Conservation (phyloP, 768 basidiomycete species). For the Mycena galopus region DNA sequence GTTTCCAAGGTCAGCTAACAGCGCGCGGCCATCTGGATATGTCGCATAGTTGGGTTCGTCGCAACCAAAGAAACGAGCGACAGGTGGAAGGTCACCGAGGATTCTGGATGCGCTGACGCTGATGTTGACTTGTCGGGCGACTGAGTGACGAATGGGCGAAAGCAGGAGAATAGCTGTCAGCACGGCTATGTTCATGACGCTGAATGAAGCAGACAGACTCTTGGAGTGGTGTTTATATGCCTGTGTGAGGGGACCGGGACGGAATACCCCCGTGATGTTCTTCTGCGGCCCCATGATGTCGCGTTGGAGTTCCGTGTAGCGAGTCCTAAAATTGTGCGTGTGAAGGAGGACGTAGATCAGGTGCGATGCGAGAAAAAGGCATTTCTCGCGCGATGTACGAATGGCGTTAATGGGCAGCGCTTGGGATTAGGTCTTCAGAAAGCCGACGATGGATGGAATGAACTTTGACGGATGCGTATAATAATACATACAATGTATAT, state of each 20-base stretch:
- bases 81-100: slow-evolving; percentile 32
- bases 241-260: slow-evolving; percentile 14
- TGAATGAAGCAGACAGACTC: slow-evolving; percentile 7
- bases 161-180: slow-evolving; percentile 20
- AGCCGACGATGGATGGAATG: too few relatives aligned
- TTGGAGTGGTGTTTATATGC: slow-evolving; percentile 14
- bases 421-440: too few relatives aligned
- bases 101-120: slow-evolving; percentile 30
- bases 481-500: too few relatives aligned
- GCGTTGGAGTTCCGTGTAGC: slow-evolving; percentile 19
- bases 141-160: slow-evolving; percentile 10
- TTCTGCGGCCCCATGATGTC: slow-evolving; percentile 23
- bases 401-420: too few relatives aligned
- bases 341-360: too few relatives aligned
- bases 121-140: slow-evolving; percentile 33
- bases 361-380: too few relatives aligned
- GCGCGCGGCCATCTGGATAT: slow-evolving; percentile 32
- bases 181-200: slow-evolving; percentile 21
- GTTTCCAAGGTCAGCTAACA: slow-evolving; percentile 28
- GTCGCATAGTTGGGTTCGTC: slow-evolving; percentile 37
- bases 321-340: too few relatives aligned
- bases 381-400: too few relatives aligned
- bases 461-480: too few relatives aligned
- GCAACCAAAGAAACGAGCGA: slow-evolving; percentile 34
- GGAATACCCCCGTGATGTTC: slow-evolving; percentile 18